Evolutionary conservation across 345 rosid species (phyloP).

Genomic region (Gossypium raimondii): DNA sequence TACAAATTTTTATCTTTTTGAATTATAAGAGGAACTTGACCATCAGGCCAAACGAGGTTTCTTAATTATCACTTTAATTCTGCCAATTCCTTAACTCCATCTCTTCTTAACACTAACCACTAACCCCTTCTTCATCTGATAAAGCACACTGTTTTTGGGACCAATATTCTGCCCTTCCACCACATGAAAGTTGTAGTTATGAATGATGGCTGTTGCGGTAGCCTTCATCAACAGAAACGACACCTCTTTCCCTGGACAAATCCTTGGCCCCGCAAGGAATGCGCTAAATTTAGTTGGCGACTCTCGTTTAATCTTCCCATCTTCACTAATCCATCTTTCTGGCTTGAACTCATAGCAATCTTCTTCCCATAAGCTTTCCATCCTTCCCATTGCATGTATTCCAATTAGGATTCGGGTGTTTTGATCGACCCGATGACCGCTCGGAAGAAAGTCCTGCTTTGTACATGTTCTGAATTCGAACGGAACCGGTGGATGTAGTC

Average conservation of each 20-base stretch:
- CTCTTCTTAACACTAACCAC: slow-evolving; percentile 2
- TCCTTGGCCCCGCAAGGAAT: slow-evolving; percentile 51
- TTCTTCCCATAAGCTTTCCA: slow-evolving; percentile 40
- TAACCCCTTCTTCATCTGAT: slow-evolving; percentile 27
- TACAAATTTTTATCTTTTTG: too few species aligned
- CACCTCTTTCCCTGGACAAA: slow-evolving; percentile 48
- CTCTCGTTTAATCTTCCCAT: slow-evolving; percentile 26
- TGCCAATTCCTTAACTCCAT: slow-evolving; percentile 6
- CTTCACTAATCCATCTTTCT: slow-evolving; percentile 20
- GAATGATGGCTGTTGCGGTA: slow-evolving; percentile 19
- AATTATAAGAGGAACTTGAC: too few species aligned
- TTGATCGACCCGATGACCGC: slow-evolving; percentile 2
- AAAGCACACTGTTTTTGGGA: slow-evolving; percentile 23
- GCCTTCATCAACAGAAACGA: slow-evolving; percentile 36
- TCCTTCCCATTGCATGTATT: slow-evolving; percentile 28
- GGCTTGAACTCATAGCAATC: slow-evolving; percentile 44
- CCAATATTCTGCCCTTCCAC: slow-evolving; percentile 27
- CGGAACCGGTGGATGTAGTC: neutral
- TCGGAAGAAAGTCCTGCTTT: slow-evolving; percentile 2
- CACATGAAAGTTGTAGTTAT: slow-evolving; percentile 24
- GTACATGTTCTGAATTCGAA: slow-evolving; percentile 7
- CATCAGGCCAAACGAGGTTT: too few species aligned
- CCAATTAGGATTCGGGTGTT: neutral
- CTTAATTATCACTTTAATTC: too few species aligned
- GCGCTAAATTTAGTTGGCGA: slow-evolving; percentile 31